These are phyloP conservation scores for Eimeria nieschulzi DNA, from an alignment of 169 alveolate genomes.

Conservation along the genomic window DNA sequence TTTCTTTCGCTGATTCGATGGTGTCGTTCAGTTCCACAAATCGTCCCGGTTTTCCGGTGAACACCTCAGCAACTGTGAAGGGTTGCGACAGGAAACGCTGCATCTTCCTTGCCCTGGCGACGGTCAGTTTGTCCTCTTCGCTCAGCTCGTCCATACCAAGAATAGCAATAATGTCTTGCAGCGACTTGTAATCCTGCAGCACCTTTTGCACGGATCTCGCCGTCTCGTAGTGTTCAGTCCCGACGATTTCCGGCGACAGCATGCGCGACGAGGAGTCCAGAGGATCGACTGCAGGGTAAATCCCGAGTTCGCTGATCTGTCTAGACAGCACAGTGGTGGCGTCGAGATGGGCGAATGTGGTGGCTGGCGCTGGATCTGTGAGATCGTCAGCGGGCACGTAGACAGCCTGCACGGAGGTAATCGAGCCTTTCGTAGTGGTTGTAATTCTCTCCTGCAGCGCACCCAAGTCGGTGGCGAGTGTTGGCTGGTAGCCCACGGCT, in stretches of 20 bases:
- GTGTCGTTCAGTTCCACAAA: constrained; percentile 94
- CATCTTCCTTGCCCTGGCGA: constrained; percentile 97
- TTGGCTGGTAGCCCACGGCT: constrained; percentile 99
- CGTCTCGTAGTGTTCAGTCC: constrained; percentile 93
- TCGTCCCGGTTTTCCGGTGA: constrained; percentile 95
- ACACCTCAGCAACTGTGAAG: constrained; percentile 94
- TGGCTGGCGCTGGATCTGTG: constrained; percentile 99
- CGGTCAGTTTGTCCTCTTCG: constrained; percentile 96
- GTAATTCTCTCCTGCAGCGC: constrained; percentile 97
- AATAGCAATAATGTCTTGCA: constrained; percentile 96
- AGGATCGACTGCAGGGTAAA: constrained; percentile 99
- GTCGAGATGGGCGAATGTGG: constrained; percentile 98
- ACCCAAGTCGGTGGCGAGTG: constrained; percentile 98
- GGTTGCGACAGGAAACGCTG: constrained; percentile 97
- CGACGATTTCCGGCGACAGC: constrained; percentile 93
- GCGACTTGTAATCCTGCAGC: constrained; percentile 95
- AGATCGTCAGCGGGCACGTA: constrained; percentile 99
- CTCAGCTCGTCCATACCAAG: constrained; percentile 96
- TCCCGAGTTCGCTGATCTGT: constrained; percentile 95
- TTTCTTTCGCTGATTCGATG: constrained; percentile 90
- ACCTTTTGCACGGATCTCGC: constrained; percentile 96
- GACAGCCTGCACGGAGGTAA: constrained; percentile 98
- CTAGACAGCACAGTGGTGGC: constrained; percentile 98
- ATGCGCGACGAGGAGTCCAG: constrained; percentile 94
- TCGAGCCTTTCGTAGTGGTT: constrained; percentile 97